Evolutionary conservation across 2,329 filamentous ascomycete species (phyloP).

Genomic region (Clathrospora elynae): DNA sequence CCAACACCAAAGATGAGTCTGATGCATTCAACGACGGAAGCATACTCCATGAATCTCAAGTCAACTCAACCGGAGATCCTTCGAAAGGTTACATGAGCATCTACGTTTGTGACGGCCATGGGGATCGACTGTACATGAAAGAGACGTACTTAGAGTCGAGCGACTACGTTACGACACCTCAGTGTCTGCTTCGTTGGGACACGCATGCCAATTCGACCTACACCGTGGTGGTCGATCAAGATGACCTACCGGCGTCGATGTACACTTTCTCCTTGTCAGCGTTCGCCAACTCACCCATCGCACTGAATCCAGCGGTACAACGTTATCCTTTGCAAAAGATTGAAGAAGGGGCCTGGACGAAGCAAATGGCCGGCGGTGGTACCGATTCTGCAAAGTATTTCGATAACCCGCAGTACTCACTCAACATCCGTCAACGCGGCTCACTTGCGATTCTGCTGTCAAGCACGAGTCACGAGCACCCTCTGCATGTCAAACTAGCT

Average conservation of each 20-base stretch:
- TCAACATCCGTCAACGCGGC: constrained; percentile 63
- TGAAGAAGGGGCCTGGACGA: constrained; percentile 72
- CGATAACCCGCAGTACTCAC: constrained; percentile 84
- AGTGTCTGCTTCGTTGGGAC: constrained; percentile 80
- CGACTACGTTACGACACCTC: constrained; percentile 92
- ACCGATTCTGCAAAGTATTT: constrained; percentile 75
- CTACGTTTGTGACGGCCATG: constrained; percentile 74
- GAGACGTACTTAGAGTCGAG: constrained; percentile 74
- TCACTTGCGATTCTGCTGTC: constrained; percentile 76
- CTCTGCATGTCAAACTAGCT: constrained; percentile 83
- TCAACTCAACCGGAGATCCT: constrained; percentile 35
- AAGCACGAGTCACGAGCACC: constrained; percentile 67
- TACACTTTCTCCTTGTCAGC: constrained; percentile 89
- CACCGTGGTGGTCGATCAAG: constrained; percentile 75
- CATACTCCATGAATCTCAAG: constrained; percentile 27
- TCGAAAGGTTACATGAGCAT: constrained; percentile 81
- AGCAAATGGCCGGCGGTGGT: constrained; percentile 82
- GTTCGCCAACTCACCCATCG: constrained; percentile 70
- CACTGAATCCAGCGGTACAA: constrained; percentile 65
- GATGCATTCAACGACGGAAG: constrained; percentile 42
- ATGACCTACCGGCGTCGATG: constrained; percentile 71
- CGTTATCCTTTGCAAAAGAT: constrained; percentile 65
- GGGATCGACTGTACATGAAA: constrained; percentile 73
- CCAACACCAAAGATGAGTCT: constrained; percentile 44
- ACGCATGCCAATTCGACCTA: constrained; percentile 58